A percentile compares a stretch with the other conserved stretches of the same genome.
These are phyloP conservation scores for Albatrellus sp. DNA, from an alignment of 1,284 basidiomycete genomes.

Conservation along the genomic window DNA sequence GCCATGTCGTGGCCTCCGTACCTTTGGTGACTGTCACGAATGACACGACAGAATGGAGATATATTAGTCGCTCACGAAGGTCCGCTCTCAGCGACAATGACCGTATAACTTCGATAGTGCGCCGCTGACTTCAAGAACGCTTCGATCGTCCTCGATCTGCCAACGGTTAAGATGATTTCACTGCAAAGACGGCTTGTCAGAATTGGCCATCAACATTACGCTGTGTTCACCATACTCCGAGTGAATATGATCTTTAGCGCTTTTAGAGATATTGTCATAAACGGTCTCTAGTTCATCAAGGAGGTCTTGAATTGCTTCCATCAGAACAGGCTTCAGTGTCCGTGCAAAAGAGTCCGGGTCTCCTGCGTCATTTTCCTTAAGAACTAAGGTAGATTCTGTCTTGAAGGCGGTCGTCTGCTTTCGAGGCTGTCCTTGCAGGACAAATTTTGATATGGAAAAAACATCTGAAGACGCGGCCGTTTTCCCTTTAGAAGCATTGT, in stretches of 20 bases:
- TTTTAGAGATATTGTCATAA: constrained; percentile 89
- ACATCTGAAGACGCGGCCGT: constrained; percentile 24
- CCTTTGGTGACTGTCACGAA: constrained; percentile 23
- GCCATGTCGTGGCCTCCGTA: constrained; percentile 85
- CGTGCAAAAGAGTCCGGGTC: constrained; percentile 66
- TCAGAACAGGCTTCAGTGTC: constrained; percentile 65
- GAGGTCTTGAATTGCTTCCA: constrained; percentile 89
- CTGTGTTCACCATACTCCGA: constrained; percentile 57
- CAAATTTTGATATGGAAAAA: constrained; percentile 69
- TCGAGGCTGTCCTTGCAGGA: constrained; percentile 62
- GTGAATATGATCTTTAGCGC: constrained; percentile 93
- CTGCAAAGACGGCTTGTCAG: constrained; percentile 25
- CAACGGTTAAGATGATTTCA: constrained; percentile 93
- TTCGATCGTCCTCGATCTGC: constrained; percentile 91
- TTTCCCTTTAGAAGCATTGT: constrained; percentile 43
- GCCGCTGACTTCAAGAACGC: constrained; percentile 86
- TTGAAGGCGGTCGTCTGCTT: constrained; percentile 40
- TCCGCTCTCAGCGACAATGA: constrained; percentile 91
- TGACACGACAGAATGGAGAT: neutral
- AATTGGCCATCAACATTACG: neutral
- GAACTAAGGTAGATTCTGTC: constrained; percentile 35
- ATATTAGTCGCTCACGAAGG: constrained; percentile 55
- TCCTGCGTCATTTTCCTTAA: constrained; percentile 56
- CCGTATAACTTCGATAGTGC: constrained; percentile 87
- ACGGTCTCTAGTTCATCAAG: constrained; percentile 94